Base-by-base conservation (phyloP, 768 basidiomycete genomes). In the Lentinula boryana region DNA sequence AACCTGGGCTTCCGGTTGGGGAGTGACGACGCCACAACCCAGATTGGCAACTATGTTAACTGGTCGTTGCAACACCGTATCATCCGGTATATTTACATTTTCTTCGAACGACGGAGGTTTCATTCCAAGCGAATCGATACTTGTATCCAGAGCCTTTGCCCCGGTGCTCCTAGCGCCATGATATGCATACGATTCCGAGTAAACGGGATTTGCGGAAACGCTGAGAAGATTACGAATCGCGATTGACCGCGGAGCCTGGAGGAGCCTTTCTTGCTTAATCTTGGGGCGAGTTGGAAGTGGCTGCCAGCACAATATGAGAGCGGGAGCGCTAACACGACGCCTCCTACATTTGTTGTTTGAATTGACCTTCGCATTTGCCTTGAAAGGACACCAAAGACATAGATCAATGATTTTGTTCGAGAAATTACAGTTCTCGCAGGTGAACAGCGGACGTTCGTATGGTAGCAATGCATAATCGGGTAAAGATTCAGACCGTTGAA, bases 301-400 rank as follows among this genome's bases (percentile, higher is more conserved):
- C 40, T 56, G 36, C 55, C 55, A 56, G 55, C 16, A 43, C 40
- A 56, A 32, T 21, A 56, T 10, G 7, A 56, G 40, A 41, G 55
- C 23, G 15, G 55, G 55, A 27, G 55, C 55, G 27, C 55, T 56
- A 18, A 56, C 55, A 13, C 55, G 41, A 56, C 55, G 55, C 21
- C 40, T 41, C 23, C 55, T 40, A 16, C 5, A 56, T 13, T 32
- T 12, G 2, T 8, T 23, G 13, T 18, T 23, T 54, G 32, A 16
- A 40, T 21, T 38, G 3, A 41, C 9, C 12, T 23, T 13, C 13
- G 36, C 21, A 10, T 36, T n/a, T 27, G 38, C 18, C 5, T 16
- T 5, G 9, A 40, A 40, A 56, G 55, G 55, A 32, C 55, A 56
- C 55, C 55, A 56, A 5, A 56, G 40, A n/a, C 55, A 56, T 15